A percentile compares a stretch with the other conserved stretches of the same genome.
Evolutionary conservation across 306 rosid species (phyloP).

Genomic region (Vigna nakashimae): DNA sequence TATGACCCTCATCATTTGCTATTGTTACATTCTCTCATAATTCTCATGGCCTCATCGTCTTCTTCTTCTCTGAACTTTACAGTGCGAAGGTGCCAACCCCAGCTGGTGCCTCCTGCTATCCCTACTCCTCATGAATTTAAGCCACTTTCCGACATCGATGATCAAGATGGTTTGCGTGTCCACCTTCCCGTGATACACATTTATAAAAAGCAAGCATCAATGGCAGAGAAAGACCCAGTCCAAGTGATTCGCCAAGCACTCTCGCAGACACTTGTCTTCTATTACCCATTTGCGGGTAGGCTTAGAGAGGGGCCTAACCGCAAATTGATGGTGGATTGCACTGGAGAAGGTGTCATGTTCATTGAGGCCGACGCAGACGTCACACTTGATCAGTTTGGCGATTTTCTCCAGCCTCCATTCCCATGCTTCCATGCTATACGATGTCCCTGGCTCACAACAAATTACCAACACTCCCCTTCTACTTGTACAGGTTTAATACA

Average conservation of each 20-base stretch:
- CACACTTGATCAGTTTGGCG: background rate
- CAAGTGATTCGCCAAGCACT: conserved; percentile 21
- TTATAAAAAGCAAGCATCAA: conserved; percentile 9
- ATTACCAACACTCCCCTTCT: conserved; percentile 45
- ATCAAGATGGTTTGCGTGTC: conserved; percentile 7
- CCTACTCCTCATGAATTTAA: conserved; percentile 38
- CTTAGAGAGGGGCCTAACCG: conserved; percentile 33
- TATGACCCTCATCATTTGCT: too few relatives aligned
- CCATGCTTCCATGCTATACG: conserved; percentile 43
- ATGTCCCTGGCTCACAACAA: background rate
- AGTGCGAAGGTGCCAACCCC: background rate
- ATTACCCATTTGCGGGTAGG: conserved; percentile 45
- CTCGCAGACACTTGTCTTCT: conserved; percentile 34
- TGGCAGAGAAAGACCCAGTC: conserved; percentile 37
- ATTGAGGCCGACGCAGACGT: background rate
- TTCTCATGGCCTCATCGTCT: background rate
- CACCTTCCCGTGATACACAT: background rate
- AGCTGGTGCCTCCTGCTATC: conserved; percentile 38
- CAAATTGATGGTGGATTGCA: conserved; percentile 56
- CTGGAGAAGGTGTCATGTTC: background rate
- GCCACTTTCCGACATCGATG: conserved; percentile 45
- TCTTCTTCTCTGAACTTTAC: too few relatives aligned
- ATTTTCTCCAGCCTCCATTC: conserved; percentile 40
- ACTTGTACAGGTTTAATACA: conserved; percentile 45
- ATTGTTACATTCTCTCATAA: too few relatives aligned